phyloP scores from a whole-genome alignment of 2,329 filamentous ascomycete genomes.

The Fusarium tjaetaba region DNA sequence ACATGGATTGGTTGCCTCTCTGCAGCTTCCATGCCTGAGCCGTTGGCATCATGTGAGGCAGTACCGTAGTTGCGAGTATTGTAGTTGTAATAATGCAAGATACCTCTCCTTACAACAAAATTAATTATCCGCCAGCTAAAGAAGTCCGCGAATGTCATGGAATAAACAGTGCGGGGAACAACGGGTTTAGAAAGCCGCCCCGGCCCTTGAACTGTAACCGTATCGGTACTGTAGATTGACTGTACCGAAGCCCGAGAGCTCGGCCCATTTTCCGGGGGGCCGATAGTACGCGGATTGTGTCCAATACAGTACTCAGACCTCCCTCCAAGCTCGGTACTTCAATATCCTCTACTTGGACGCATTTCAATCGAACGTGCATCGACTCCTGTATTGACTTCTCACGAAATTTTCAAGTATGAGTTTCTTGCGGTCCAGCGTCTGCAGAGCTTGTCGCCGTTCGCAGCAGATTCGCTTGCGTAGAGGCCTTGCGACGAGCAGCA shows the following conservation, averaged over 20 bases:
- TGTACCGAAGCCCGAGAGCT: slow-evolving; percentile 26
- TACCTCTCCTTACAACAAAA: slow-evolving; percentile 8
- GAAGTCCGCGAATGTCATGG: not conserved
- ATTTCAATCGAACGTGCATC: slow-evolving; percentile 9
- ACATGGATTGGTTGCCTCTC: slow-evolving; percentile 35
- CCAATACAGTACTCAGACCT: slow-evolving; percentile 14
- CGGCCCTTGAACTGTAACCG: not conserved
- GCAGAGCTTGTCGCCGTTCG: slow-evolving; percentile 52
- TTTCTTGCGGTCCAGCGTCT: slow-evolving; percentile 50
- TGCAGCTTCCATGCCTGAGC: slow-evolving; percentile 21
- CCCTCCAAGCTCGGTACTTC: slow-evolving; percentile 13
- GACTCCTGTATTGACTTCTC: not conserved
- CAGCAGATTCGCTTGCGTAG: slow-evolving; percentile 47
- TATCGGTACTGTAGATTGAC: slow-evolving; percentile 4
- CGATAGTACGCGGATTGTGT: slow-evolving; percentile 46
- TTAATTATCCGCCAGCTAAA: not conserved
- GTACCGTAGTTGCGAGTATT: slow-evolving; percentile 31
- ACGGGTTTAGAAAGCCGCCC: not conserved
- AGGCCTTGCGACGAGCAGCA: slow-evolving; percentile 54
- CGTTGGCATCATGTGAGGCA: slow-evolving; percentile 21
- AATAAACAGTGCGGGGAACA: slow-evolving; percentile 22
- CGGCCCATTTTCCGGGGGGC: slow-evolving; percentile 38
- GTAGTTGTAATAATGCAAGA: slow-evolving; percentile 32
- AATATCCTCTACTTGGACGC: slow-evolving; percentile 15
- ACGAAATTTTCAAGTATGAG: slow-evolving; percentile 43